phyloP scores from a whole-genome alignment of 2,329 filamentous ascomycete species.

The Penicillium sp. region DNA sequence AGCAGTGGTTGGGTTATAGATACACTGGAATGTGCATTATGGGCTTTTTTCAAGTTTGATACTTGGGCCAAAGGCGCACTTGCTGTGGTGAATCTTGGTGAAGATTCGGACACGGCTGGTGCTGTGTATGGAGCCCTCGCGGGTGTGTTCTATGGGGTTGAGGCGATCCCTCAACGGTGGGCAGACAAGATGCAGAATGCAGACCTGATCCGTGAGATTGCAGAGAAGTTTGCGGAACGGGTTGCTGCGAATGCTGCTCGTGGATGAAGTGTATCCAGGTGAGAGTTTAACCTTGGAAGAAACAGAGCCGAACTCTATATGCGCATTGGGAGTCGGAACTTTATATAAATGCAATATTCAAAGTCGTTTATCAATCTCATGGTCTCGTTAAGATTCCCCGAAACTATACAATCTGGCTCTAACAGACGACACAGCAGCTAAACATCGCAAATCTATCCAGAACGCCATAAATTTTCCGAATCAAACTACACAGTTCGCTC shows the following conservation, averaged over 20 bases:
- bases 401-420: neutral
- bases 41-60: slow-evolving; percentile 43
- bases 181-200: slow-evolving; percentile 27
- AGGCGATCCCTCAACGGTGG: slow-evolving; percentile 34
- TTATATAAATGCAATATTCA: neutral
- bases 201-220: slow-evolving; percentile 18
- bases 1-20: slow-evolving; percentile 45
- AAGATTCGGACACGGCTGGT: slow-evolving; percentile 47
- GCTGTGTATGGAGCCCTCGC: slow-evolving; percentile 47
- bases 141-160: slow-evolving; percentile 42
- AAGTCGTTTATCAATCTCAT: neutral
- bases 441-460: neutral
- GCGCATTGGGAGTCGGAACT: neutral
- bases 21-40: slow-evolving; percentile 44
- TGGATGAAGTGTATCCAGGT: neutral
- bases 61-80: slow-evolving; percentile 40
- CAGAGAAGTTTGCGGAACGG: slow-evolving; percentile 5
- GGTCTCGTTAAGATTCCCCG: neutral
- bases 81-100: slow-evolving; percentile 44
- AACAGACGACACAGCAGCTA: neutral
- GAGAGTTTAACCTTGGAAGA: too few relatives aligned
- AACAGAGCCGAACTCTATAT: too few relatives aligned
- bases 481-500: too few relatives aligned
- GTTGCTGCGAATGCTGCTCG: neutral
- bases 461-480: too few relatives aligned